A percentile compares a stretch with the other conserved stretches of the same genome.
Evolutionary conservation across 345 rosid genomes (phyloP).

Genomic region (Arabis hirsuta): DNA sequence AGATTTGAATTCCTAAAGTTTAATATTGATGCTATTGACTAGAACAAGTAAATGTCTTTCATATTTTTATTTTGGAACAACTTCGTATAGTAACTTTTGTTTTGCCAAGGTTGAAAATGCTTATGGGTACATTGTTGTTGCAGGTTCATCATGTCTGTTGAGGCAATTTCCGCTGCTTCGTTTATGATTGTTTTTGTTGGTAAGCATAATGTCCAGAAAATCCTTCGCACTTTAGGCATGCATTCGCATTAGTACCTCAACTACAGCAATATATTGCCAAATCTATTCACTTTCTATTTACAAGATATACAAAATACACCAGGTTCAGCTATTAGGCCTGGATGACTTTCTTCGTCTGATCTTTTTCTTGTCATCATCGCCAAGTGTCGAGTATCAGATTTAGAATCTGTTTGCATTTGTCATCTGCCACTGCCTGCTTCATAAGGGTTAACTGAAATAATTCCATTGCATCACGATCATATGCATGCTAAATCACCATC

Average conservation of each 20-base stretch:
- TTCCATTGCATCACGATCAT: conserved; percentile 7
- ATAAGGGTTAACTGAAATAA: neutral
- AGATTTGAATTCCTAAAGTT: conserved; percentile 4
- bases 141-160: conserved; percentile 90
- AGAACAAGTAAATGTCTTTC: neutral
- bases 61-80: neutral
- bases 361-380: conserved; percentile 20
- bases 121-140: conserved; percentile 31
- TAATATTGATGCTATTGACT: neutral
- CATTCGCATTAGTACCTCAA: conserved; percentile 5
- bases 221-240: conserved; percentile 14
- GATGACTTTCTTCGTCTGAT: conserved; percentile 1
- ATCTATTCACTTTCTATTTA: neutral
- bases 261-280: conserved; percentile 11
- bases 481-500: conserved; percentile 8
- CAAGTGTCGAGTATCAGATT: conserved; percentile 1
- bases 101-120: conserved; percentile 17
- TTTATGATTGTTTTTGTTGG: conserved; percentile 82
- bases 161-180: conserved; percentile 85
- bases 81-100: conserved; percentile 17
- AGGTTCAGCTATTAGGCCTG: neutral
- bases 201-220: conserved; percentile 47
- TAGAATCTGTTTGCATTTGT: conserved; percentile 4
- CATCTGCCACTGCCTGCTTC: neutral
- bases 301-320: neutral